Evolutionary conservation across 192 early-diverging fungal species (phyloP), one percentile per base, ranked within the genome.

Genomic region (Coemansia sp.): DNA sequence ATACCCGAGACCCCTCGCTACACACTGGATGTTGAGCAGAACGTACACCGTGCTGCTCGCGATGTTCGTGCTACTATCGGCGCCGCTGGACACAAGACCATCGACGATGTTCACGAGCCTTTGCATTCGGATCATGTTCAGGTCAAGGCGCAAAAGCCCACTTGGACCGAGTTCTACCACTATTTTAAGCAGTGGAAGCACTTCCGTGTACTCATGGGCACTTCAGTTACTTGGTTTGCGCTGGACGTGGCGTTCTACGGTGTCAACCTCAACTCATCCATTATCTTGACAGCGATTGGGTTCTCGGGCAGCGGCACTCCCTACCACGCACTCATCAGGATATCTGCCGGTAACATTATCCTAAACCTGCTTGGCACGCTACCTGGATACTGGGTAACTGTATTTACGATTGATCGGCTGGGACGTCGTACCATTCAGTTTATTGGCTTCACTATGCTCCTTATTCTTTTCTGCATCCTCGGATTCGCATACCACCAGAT

Each of bases 1-100:
- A 95, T 97, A 69, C 93, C 95, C 47, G 96, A 98, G 82, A 96
- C 96, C 38, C 96, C 96, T 16, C 93, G 95, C 72, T 98, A 90
- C 86, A 81, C 85, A 63, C 90, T 90, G 27, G 90, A 95, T 65
- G 76, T 90, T 58, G 88, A 94, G 69, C 85, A 87, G 72, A 85
- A 88, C 68, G 74, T 84, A n/a, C 62, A 72, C 49, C 65, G 62
- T 22, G 76, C 85, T 33, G 71, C 75, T 15, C 29, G 22, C 5
- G 79, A 84, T 31, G 65, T 77, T 20, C 55, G 79, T 43, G 44
- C 47, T n/a, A 64, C 73, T n/a, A 62, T 75, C 16, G 72, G 75
- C 34, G 20, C 50, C 16, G 15, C 44, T 24, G 15, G 34, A 65
- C 62, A 57, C 43, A 64, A 72, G 27, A 36, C 41, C 2, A 76